These are phyloP conservation scores for Voacanga thouarsii DNA, from an alignment of 257 asterid genomes.

Conservation along the genomic window DNA sequence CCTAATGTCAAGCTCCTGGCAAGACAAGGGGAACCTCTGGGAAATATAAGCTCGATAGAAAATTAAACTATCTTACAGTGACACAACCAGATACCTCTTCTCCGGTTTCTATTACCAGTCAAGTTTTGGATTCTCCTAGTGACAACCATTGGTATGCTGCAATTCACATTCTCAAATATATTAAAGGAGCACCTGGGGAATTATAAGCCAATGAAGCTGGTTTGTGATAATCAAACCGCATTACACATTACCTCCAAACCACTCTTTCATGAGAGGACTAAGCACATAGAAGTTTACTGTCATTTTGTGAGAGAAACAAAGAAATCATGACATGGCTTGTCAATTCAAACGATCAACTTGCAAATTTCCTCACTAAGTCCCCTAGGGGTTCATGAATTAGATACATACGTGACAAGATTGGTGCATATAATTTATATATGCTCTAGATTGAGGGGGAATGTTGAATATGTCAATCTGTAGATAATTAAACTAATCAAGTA, in stretches of 20 bases:
- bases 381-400: not conserved
- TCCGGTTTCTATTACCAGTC: not conserved
- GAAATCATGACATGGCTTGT: not conserved
- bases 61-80: conserved; percentile 9
- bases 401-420: not conserved
- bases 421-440: too few species aligned
- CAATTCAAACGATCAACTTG: not conserved
- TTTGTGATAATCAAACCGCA: not conserved
- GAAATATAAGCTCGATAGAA: conserved; percentile 5
- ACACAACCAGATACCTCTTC: conserved; percentile 8
- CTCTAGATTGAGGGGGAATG: too few species aligned
- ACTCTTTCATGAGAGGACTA: not conserved
- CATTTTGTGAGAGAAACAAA: not conserved
- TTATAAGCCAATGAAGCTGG: not conserved
- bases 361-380: not conserved
- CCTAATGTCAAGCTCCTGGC: conserved; percentile 9
- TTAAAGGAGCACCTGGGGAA: not conserved
- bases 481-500: too few species aligned
- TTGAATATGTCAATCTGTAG: too few species aligned
- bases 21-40: not conserved
- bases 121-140: conserved; percentile 4
- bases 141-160: conserved; percentile 4
- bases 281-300: not conserved
- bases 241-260: not conserved
- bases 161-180: conserved; percentile 1